Evolutionary conservation across 345 rosid species (phyloP).

Genomic region (Gossypium raimondii): DNA sequence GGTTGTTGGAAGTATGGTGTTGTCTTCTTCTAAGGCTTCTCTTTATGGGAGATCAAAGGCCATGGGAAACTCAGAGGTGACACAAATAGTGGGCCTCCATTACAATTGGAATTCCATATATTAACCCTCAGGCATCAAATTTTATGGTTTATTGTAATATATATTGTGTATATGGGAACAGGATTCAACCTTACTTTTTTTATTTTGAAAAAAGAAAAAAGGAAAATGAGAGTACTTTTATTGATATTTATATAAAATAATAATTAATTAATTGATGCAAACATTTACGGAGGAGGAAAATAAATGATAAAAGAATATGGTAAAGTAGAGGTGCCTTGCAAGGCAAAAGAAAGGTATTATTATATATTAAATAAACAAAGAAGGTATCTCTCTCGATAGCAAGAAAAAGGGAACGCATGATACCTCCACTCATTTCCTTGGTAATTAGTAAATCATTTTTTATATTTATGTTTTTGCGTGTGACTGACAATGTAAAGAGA

Average conservation of each 20-base stretch:
- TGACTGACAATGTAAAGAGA: not conserved
- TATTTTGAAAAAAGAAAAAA: too few species aligned
- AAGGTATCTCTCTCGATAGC: slow-evolving; percentile 16
- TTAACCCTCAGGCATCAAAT: not conserved
- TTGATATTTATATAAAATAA: not conserved
- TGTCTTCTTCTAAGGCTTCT: slow-evolving; percentile 42
- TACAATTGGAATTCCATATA: not conserved
- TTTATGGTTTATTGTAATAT: not conserved
- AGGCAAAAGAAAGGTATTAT: slow-evolving; percentile 1
- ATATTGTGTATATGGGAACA: too few species aligned
- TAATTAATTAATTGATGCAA: not conserved
- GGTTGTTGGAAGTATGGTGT: slow-evolving; percentile 40
- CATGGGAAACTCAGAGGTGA: slow-evolving; percentile 12
- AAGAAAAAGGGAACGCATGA: slow-evolving; percentile 17
- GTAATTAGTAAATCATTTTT: not conserved
- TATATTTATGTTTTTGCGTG: not conserved
- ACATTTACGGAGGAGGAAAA: not conserved
- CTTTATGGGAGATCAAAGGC: slow-evolving; percentile 1
- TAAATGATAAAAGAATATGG: not conserved
- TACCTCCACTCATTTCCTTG: slow-evolving; percentile 19
- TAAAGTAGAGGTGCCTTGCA: not conserved
- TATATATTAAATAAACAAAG: not conserved
- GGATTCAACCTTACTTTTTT: too few species aligned
- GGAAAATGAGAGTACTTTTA: not conserved
- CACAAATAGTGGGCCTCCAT: slow-evolving; percentile 35